phyloP scores from a whole-genome alignment of 768 basidiomycete species.

The Psilocybe tampanensis region DNA sequence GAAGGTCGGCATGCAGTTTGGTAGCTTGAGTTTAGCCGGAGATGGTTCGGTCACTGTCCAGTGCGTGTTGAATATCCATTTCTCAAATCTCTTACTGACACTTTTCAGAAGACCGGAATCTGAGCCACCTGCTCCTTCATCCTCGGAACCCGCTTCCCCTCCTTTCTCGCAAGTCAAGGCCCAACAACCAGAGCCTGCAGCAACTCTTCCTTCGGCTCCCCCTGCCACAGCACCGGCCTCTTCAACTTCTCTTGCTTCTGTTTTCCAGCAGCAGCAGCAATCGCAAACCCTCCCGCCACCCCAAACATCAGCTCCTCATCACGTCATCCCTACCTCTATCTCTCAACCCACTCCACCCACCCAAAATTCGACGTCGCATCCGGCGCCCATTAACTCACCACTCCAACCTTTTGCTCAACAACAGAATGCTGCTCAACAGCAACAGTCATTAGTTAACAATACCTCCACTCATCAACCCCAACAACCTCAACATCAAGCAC shows the following conservation, averaged over 20 bases:
- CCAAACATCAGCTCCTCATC: constrained; percentile 31
- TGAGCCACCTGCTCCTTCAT: constrained; percentile 32
- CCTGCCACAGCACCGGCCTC: constrained; percentile 42
- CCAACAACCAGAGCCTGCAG: constrained; percentile 33
- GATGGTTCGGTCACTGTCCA: constrained; percentile 57
- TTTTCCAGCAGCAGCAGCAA: constrained; percentile 47
- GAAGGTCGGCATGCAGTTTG: constrained; percentile 90
- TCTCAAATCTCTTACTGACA: constrained; percentile 2
- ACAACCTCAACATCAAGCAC: constrained; percentile 32
- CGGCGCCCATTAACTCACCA: constrained; percentile 35
- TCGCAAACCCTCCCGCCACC: constrained; percentile 34
- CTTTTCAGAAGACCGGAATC: constrained; percentile 32
- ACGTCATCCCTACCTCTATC: constrained; percentile 36
- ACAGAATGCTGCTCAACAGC: constrained; percentile 34
- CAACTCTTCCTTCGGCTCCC: constrained; percentile 36
- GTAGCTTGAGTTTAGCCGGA: constrained; percentile 76
- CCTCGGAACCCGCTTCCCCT: constrained; percentile 37
- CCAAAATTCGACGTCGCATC: constrained; percentile 28
- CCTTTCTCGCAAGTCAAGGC: constrained; percentile 24
- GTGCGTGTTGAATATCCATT: constrained; percentile 40
- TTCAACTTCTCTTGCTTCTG: constrained; percentile 38
- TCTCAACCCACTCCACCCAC: constrained; percentile 40
- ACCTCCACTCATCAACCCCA: constrained; percentile 16
- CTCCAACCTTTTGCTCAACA: constrained; percentile 45
- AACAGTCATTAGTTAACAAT: constrained; percentile 13